A percentile compares a stretch with the other conserved stretches of the same genome.
Evolutionary conservation across 768 basidiomycete genomes (phyloP).

Genomic region (Naganishia kalamii): DNA sequence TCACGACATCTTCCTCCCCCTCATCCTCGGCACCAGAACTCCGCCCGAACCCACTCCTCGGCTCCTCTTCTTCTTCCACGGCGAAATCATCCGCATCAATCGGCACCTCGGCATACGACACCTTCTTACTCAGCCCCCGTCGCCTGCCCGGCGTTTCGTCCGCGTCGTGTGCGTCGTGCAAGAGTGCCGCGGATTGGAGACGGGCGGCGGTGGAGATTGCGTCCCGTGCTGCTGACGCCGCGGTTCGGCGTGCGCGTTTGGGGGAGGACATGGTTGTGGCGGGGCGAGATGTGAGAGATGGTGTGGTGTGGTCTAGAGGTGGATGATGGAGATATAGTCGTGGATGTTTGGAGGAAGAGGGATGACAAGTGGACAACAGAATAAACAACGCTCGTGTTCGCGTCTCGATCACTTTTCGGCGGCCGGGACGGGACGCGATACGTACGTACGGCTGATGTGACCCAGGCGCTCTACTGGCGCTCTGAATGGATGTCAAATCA

Average conservation of each 20-base stretch:
- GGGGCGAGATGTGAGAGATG: background rate
- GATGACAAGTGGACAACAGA: background rate
- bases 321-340: background rate
- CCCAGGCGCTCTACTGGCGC: too few species aligned
- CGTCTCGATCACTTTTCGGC: too few species aligned
- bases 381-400: too few species aligned
- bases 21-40: background rate
- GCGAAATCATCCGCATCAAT: constrained; percentile 6
- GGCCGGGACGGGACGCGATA: too few species aligned
- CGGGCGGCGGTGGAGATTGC: constrained; percentile 15
- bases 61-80: background rate
- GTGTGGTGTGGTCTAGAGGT: background rate
- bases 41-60: background rate
- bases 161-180: background rate
- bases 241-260: constrained; percentile 1
- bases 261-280: background rate
- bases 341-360: background rate
- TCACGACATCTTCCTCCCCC: constrained; percentile 8
- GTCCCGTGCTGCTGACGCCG: constrained; percentile 8
- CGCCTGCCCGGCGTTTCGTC: background rate
- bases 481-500: too few species aligned
- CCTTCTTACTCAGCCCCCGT: constrained; percentile 3
- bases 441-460: too few species aligned
- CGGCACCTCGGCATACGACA: constrained; percentile 18
- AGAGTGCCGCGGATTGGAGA: background rate